Percentiles rank a stretch among this genome's conserved stretches.
Evolutionary conservation across 441 rosid species (phyloP).

Genomic region (Metrosideros polymorpha): DNA sequence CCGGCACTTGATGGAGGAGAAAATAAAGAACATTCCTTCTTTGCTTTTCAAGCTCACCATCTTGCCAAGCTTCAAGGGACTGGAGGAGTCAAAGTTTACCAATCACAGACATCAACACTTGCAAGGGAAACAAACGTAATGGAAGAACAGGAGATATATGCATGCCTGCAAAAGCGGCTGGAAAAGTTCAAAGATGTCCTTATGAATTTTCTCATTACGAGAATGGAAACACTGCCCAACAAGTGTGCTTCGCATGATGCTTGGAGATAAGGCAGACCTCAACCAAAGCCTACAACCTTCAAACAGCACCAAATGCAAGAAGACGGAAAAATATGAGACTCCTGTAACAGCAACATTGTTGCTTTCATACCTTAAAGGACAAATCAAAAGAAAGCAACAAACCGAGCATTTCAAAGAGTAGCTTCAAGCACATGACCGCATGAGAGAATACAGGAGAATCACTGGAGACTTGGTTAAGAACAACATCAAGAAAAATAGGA

Average conservation of each 20-base stretch:
- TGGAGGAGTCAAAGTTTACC: constrained; percentile 22
- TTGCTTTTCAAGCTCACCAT: constrained; percentile 96
- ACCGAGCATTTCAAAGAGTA: constrained; percentile 97
- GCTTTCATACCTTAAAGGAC: neutral
- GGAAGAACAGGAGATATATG: neutral
- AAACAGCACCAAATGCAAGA: constrained; percentile 12
- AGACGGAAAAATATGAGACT: neutral
- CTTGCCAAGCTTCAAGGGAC: constrained; percentile 99
- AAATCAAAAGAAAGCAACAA: constrained; percentile 6
- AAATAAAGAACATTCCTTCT: constrained; percentile 87
- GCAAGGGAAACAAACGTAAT: neutral
- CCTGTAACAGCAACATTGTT: neutral
- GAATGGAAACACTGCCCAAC: constrained; percentile 99
- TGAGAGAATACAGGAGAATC: constrained; percentile 91
- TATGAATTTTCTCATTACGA: constrained; percentile 86
- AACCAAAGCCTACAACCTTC: constrained; percentile 99
- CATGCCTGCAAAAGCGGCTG: constrained; percentile 93
- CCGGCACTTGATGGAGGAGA: constrained; percentile 97
- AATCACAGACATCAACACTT: neutral
- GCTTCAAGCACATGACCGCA: constrained; percentile 85
- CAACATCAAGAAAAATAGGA: constrained; percentile 92
- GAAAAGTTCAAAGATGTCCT: constrained; percentile 96
- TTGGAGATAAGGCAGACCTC: constrained; percentile 92
- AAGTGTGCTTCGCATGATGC: constrained; percentile 96
- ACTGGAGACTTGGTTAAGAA: constrained; percentile 83